Evolutionary conservation across 2,329 filamentous ascomycete species (phyloP), one percentile per base, ranked within the genome.

Genomic region (Hymenoscyphus fructigenus): DNA sequence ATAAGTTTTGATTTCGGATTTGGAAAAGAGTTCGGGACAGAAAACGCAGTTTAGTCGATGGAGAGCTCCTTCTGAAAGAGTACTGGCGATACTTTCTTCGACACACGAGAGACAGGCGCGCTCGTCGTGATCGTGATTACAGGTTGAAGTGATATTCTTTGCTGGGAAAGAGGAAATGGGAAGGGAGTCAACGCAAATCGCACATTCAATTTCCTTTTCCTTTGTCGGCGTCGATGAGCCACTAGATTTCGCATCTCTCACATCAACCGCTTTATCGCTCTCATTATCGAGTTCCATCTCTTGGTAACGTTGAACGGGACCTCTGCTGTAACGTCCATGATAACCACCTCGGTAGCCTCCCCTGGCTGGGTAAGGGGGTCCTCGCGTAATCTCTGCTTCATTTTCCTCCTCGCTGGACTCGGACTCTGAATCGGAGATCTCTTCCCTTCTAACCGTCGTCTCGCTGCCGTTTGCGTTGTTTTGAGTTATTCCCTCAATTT

Each of bases 1-100:
- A 55, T 69, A 69, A 41, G 60, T 62, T 57, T 64, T 67, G 12
- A 70, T 44, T 17, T 66, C 67, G 5, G 65, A 61, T 6, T 47
- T 20, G 2, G 64, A 63, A 15, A 70, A 41, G 3, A 38, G 36
- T 26, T 64, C 67, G 2, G 60, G 64, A 28, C 68, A 70, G 29
- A 66, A 57, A 12, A 57, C 63, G 44, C 68, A 70, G 36, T 28
- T 41, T 5, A 70, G 55, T 4, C 44, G 59, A 32, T 61, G 59
- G 4, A 66, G 32, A 12, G 59, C 12, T 20, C 67, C 68, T 34
- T 63, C 57, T 14, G 44, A 53, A 12, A 70, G 34, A 3, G 62
- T 53, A 26, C 14, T 28, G 1, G 47, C 36, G 23, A 70, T 67
- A 15, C 14, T 56, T 14, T 60, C 14, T 20, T 56, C 47, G 20